Percentiles rank a stretch among this genome's conserved stretches.
Conservation (phyloP, 176 grass and related monocot species). For the Chloris gayana region DNA sequence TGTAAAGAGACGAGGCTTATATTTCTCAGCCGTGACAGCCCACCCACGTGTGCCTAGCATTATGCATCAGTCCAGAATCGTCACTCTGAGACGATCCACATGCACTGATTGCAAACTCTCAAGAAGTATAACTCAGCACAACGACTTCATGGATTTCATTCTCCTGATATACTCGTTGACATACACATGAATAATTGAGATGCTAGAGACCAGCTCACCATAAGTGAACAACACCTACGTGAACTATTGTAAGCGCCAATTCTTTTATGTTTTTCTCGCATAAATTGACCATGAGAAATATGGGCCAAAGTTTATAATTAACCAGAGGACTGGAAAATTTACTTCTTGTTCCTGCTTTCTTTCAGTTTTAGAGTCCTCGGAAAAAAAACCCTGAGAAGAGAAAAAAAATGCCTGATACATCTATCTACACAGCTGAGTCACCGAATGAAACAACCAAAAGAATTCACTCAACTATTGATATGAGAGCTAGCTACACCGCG, state of each 20-base stretch:
- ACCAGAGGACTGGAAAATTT: not conserved
- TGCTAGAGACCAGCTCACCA: not conserved
- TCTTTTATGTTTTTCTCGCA: not conserved
- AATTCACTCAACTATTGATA: not conserved
- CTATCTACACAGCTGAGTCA: not conserved
- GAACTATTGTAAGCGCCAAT: not conserved
- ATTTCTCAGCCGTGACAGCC: not conserved
- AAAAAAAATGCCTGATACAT: not conserved
- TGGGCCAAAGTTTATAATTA: too few species aligned
- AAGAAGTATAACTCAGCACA: not conserved
- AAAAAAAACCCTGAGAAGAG: not conserved
- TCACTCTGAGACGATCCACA: not conserved
- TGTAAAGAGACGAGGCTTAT: not conserved
- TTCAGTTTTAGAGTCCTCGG: not conserved
- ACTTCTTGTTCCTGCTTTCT: not conserved
- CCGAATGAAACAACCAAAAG: not conserved
- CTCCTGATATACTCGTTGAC: not conserved
- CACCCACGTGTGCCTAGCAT: not conserved
- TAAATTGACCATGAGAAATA: not conserved
- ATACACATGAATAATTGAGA: not conserved
- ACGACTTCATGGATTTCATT: not conserved
- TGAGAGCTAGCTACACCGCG: not conserved
- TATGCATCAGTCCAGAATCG: not conserved
- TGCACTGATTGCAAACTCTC: not conserved
- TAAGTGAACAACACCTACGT: not conserved